phyloP scores from a whole-genome alignment of 352 stramenopile species.

The Thalassiosira mediterranea region DNA sequence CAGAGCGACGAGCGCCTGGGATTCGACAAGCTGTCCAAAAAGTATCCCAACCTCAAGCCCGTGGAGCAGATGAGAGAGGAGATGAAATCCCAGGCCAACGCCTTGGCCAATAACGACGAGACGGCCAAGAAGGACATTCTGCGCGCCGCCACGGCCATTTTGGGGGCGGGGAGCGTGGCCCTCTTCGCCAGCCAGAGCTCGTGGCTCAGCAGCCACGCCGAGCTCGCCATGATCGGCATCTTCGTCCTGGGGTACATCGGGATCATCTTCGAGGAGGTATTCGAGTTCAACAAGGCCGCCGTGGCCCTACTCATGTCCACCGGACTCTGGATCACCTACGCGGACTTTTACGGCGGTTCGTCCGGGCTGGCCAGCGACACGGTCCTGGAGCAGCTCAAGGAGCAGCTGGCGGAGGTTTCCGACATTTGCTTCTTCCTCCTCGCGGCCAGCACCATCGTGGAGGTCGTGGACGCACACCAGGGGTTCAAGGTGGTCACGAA shows the following conservation, averaged over 20 bases:
- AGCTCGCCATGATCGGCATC: slow-evolving; percentile 82
- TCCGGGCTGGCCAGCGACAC: slow-evolving; percentile 59
- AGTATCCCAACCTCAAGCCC: slow-evolving; percentile 70
- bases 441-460: slow-evolving; percentile 85
- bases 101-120: slow-evolving; percentile 53
- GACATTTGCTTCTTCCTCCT: slow-evolving; percentile 88
- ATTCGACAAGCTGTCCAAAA: slow-evolving; percentile 67
- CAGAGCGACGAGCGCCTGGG: slow-evolving; percentile 80
- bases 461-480: slow-evolving; percentile 86
- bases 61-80: slow-evolving; percentile 78
- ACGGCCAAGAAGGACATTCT: slow-evolving; percentile 81
- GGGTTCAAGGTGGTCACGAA: slow-evolving; percentile 87
- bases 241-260: slow-evolving; percentile 86
- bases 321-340: slow-evolving; percentile 85
- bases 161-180: slow-evolving; percentile 53
- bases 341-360: slow-evolving; percentile 75
- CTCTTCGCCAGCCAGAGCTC: slow-evolving; percentile 73
- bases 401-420: slow-evolving; percentile 85
- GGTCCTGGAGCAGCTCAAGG: slow-evolving; percentile 76
- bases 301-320: slow-evolving; percentile 85
- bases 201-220: slow-evolving; percentile 77
- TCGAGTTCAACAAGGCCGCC: slow-evolving; percentile 87
- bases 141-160: slow-evolving; percentile 46
- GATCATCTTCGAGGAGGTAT: slow-evolving; percentile 88
- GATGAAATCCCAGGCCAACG: slow-evolving; percentile 75